Conservation (phyloP, 306 rosid species). For the Rosa lucieae region DNA sequence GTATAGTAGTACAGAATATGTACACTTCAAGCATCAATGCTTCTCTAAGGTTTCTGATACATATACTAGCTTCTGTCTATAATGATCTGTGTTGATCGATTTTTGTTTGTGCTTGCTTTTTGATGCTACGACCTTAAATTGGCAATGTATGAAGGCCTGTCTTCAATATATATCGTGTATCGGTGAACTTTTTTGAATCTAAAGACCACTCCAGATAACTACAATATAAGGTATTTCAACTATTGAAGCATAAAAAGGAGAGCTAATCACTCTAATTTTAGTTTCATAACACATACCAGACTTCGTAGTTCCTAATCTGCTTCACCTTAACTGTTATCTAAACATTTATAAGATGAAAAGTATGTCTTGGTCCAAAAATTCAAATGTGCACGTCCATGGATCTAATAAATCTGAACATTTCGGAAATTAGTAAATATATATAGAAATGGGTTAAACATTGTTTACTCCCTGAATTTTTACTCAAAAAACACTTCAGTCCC, state of each 20-base stretch:
- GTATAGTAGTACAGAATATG: background rate
- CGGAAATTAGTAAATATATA: background rate
- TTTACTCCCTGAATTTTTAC: no score
- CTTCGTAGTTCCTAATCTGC: background rate
- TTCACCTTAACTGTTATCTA: background rate
- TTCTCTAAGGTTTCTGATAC: background rate
- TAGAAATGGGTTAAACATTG: background rate
- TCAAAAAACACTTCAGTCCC: no score
- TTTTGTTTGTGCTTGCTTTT: background rate
- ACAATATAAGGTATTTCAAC: no score
- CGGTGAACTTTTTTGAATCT: background rate
- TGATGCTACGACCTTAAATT: background rate
- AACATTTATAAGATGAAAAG: background rate
- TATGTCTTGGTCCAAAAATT: background rate
- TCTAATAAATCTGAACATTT: background rate
- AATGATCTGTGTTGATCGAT: background rate
- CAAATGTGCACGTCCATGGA: background rate
- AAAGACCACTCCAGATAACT: no score
- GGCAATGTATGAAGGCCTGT: background rate
- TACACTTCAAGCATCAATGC: background rate
- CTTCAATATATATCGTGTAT: background rate
- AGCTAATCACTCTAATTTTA: no score
- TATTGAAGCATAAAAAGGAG: no score
- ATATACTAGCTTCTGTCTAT: background rate
- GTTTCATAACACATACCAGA: background rate